These are phyloP conservation scores for Volvox carteri DNA, from an alignment of 163 green algal genomes.

Conservation along the genomic window DNA sequence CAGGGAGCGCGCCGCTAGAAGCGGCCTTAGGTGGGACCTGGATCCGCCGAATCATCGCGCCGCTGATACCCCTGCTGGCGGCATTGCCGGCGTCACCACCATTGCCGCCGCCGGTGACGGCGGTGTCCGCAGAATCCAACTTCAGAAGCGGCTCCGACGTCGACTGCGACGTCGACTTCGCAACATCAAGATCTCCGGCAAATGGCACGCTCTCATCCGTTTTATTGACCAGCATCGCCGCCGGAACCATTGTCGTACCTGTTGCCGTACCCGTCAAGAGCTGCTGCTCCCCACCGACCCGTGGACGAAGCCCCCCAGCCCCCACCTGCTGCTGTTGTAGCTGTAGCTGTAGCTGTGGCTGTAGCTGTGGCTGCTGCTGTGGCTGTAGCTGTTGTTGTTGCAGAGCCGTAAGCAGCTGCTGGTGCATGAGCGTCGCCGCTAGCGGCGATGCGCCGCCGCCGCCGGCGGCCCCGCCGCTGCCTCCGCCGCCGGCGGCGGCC, in stretches of 20 bases:
- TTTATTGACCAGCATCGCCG: no score
- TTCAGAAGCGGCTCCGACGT: slow-evolving; percentile 29
- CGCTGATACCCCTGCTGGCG: neutral
- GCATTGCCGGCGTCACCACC: neutral
- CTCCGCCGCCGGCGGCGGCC: neutral
- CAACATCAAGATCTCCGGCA: neutral
- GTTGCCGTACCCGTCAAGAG: neutral
- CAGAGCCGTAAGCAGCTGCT: slow-evolving; percentile 34
- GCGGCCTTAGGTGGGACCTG: slow-evolving; percentile 2
- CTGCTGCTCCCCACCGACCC: neutral
- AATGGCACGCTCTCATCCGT: neutral
- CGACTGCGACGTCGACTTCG: neutral
- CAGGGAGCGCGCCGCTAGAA: neutral
- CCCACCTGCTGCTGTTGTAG: neutral
- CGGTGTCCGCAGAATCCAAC: neutral
- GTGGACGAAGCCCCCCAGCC: neutral
- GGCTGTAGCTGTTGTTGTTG: slow-evolving; percentile 23
- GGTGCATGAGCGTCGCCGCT: slow-evolving; percentile 36
- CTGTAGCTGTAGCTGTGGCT: neutral
- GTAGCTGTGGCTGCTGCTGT: slow-evolving; percentile 6
- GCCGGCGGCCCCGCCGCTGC: slow-evolving; percentile 21
- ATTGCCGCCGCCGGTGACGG: neutral
- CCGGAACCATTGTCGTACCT: no score
- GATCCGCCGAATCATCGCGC: neutral
- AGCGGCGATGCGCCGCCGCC: slow-evolving; percentile 31